phyloP scores from a whole-genome alignment of 1,139 yeast genomes.

The Suhomyces coccinellae region DNA sequence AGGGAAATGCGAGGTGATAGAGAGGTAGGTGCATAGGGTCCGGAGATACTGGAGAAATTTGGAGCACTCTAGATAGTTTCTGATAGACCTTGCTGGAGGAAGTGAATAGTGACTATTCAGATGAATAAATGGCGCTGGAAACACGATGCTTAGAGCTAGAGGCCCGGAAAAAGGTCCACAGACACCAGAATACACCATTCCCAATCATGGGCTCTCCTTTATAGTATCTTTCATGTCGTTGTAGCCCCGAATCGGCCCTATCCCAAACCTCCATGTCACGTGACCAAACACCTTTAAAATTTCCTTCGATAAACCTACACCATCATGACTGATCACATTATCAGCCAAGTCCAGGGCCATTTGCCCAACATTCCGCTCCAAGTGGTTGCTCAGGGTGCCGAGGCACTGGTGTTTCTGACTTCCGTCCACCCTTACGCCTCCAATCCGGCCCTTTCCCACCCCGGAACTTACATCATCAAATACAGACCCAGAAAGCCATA shows the following conservation, averaged over 20 bases:
- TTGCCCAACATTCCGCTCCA: conserved; percentile 50
- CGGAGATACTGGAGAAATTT: too few species aligned
- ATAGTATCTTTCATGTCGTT: too few species aligned
- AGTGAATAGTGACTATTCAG: too few species aligned
- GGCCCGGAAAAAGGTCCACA: too few species aligned
- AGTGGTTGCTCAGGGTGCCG: conserved; percentile 91
- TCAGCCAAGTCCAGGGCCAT: conserved; percentile 41
- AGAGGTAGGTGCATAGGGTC: not conserved
- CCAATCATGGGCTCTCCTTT: too few species aligned
- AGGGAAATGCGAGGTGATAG: not conserved
- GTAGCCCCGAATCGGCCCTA: not conserved
- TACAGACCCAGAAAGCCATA: conserved; percentile 88
- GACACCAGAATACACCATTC: too few species aligned
- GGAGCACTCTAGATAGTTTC: too few species aligned
- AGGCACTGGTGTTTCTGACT: conserved; percentile 77
- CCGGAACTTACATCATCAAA: conserved; percentile 60
- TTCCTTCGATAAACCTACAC: not conserved
- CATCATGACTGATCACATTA: conserved; percentile 44
- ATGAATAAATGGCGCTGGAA: too few species aligned
- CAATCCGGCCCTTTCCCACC: conserved; percentile 23
- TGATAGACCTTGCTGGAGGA: too few species aligned
- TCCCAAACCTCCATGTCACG: not conserved
- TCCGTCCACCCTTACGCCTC: conserved; percentile 66
- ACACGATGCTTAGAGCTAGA: too few species aligned
- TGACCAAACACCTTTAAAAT: not conserved